Percentiles rank a stretch among this genome's conserved stretches.
phyloP scores from a whole-genome alignment of 352 stramenopile genomes.

The Globisporangium rhizosaccharum region DNA sequence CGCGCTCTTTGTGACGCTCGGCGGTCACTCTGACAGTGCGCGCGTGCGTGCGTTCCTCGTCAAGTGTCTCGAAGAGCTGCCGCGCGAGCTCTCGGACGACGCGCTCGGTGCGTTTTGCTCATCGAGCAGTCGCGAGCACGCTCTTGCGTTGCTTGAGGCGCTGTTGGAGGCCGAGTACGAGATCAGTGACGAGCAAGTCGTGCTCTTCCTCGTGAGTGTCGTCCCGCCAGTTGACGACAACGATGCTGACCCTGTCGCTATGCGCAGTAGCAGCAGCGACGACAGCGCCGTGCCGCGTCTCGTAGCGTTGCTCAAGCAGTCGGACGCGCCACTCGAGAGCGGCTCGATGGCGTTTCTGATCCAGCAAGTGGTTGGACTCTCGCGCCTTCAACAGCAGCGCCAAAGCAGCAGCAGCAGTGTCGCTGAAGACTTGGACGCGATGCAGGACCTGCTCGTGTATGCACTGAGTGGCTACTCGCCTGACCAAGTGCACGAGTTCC shows the following conservation, averaged over 20 bases:
- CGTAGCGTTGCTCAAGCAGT: slow-evolving; percentile 13
- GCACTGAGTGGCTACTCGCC: slow-evolving; percentile 36
- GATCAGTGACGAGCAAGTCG: slow-evolving; percentile 46
- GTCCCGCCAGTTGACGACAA: slow-evolving; percentile 8
- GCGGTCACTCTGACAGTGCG: slow-evolving; percentile 21
- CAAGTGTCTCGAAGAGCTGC: slow-evolving; percentile 30
- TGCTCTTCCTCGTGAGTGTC: slow-evolving; percentile 59
- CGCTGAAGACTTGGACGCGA: slow-evolving; percentile 28
- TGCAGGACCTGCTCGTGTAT: slow-evolving; percentile 33
- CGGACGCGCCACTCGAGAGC: slow-evolving; percentile 24
- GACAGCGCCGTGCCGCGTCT: background rate
- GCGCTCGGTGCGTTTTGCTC: slow-evolving; percentile 58
- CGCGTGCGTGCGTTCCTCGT: slow-evolving; percentile 45
- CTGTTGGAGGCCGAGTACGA: slow-evolving; percentile 26
- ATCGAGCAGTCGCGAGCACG: slow-evolving; percentile 22
- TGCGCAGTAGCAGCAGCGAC: background rate
- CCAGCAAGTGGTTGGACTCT: slow-evolving; percentile 35
- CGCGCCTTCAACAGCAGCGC: slow-evolving; percentile 12
- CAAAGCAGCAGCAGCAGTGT: slow-evolving; percentile 13
- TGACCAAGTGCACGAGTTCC: slow-evolving; percentile 36
- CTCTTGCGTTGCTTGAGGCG: slow-evolving; percentile 32
- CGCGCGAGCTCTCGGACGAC: slow-evolving; percentile 31
- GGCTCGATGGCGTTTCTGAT: slow-evolving; percentile 43
- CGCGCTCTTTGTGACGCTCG: slow-evolving; percentile 39
- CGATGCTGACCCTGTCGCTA: background rate